Evolutionary conservation across 129 eudicot species (phyloP).

Genomic region (Calendula officinalis): DNA sequence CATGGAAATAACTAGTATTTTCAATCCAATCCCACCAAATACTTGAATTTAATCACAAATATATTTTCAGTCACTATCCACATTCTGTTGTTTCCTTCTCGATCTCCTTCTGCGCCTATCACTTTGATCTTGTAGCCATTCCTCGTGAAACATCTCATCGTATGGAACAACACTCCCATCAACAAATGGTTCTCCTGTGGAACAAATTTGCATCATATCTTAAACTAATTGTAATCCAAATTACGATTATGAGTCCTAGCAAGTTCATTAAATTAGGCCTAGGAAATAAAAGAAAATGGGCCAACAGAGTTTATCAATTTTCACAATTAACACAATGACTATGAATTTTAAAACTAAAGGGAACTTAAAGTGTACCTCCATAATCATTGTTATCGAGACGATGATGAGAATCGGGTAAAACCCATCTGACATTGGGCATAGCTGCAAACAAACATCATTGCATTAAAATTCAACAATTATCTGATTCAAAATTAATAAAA

Average conservation of each 20-base stretch:
- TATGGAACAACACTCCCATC: conserved; percentile 45
- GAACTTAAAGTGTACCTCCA: conserved; percentile 36
- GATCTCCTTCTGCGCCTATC: conserved; percentile 32
- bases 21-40: background rate
- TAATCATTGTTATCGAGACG: conserved; percentile 30
- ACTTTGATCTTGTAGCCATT: conserved; percentile 38
- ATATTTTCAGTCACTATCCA: background rate
- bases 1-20: too few relatives aligned
- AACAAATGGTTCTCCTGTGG: conserved; percentile 46
- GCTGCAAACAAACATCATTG: conserved; percentile 31
- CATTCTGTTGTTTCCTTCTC: conserved; percentile 25
- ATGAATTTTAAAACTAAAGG: background rate
- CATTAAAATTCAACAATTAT: background rate
- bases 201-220: conserved; percentile 8
- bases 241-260: background rate
- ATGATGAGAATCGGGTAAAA: conserved; percentile 50
- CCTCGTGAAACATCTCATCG: conserved; percentile 45
- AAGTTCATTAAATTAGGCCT: conserved; percentile 4
- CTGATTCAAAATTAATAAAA: background rate
- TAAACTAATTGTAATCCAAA: conserved; percentile 4
- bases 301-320: background rate
- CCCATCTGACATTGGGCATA: conserved; percentile 48
- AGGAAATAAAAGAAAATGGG: background rate
- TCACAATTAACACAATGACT: background rate
- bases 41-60: background rate